These are phyloP conservation scores for Xylaria bambusicola DNA, from an alignment of 495 filamentous ascomycete species.

Conservation along the genomic window DNA sequence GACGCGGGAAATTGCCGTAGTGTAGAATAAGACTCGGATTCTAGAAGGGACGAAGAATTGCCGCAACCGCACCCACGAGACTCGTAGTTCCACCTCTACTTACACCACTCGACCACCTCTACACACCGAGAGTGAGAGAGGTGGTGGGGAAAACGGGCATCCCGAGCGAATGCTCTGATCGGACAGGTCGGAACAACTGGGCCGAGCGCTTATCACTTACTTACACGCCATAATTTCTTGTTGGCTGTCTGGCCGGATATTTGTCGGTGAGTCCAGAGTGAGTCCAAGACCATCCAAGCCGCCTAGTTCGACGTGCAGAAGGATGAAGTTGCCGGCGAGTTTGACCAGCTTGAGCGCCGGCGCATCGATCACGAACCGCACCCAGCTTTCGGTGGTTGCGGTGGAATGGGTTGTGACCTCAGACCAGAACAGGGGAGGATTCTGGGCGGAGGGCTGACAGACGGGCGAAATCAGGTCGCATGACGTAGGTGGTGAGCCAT, in stretches of 20 bases:
- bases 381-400: background rate
- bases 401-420: background rate
- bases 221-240: too few relatives aligned
- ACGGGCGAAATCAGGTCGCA: conserved; percentile 8
- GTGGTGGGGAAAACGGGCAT: conserved; percentile 34
- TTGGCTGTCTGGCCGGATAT: conserved; percentile 15
- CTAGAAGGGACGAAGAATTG: conserved; percentile 15
- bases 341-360: background rate
- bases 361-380: background rate
- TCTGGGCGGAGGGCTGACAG: conserved; percentile 3
- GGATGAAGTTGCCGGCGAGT: background rate
- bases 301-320: background rate
- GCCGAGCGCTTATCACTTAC: background rate
- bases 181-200: conserved; percentile 22
- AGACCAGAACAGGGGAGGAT: background rate
- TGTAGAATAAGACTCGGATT: conserved; percentile 8
- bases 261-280: conserved; percentile 27
- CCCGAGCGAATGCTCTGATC: conserved; percentile 31
- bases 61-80: background rate
- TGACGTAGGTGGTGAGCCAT: conserved; percentile 15
- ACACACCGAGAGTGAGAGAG: background rate
- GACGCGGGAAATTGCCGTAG: conserved; percentile 12
- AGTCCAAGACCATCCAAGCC: too few relatives aligned
- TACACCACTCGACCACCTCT: background rate
- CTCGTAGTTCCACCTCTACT: background rate